phyloP scores from a whole-genome alignment of 805 yeast genomes.

The Saccharomycopsis lassenensis region DNA sequence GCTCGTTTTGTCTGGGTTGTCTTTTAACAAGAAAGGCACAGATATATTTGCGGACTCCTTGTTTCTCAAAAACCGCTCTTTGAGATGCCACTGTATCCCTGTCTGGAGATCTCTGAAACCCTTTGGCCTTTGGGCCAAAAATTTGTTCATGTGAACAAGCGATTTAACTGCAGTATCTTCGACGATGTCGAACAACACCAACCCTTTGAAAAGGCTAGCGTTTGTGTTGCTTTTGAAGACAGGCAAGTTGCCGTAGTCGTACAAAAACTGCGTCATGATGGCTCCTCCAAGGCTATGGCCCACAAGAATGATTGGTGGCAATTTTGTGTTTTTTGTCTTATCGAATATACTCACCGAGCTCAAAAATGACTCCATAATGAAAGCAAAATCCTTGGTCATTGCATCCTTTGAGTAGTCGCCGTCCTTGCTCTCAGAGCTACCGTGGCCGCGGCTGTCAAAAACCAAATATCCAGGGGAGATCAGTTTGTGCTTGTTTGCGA shows the following conservation, averaged over 20 bases:
- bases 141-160: conserved; percentile 52
- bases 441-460: conserved; percentile 85
- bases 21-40: conserved; percentile 56
- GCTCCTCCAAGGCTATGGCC: conserved; percentile 96
- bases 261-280: conserved; percentile 47
- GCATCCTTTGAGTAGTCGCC: conserved; percentile 35
- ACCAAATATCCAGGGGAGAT: conserved; percentile 51
- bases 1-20: conserved; percentile 17
- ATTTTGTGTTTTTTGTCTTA: background rate
- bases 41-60: conserved; percentile 57
- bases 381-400: conserved; percentile 47
- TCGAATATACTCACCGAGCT: too few relatives aligned
- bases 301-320: conserved; percentile 41
- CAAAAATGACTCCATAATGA: conserved; percentile 34
- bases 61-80: conserved; percentile 41
- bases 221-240: conserved; percentile 15
- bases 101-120: conserved; percentile 38
- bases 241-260: conserved; percentile 15
- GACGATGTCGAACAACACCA: conserved; percentile 80
- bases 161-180: conserved; percentile 84
- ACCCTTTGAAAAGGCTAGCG: conserved; percentile 41
- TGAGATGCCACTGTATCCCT: conserved; percentile 81
- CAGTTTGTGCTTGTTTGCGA: conserved; percentile 19
- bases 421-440: conserved; percentile 31
- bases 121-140: conserved; percentile 54